Evolutionary conservation across 2,329 filamentous ascomycete genomes (phyloP), one percentile per base, ranked within the genome.

Genomic region (Colletotrichum viniferum): DNA sequence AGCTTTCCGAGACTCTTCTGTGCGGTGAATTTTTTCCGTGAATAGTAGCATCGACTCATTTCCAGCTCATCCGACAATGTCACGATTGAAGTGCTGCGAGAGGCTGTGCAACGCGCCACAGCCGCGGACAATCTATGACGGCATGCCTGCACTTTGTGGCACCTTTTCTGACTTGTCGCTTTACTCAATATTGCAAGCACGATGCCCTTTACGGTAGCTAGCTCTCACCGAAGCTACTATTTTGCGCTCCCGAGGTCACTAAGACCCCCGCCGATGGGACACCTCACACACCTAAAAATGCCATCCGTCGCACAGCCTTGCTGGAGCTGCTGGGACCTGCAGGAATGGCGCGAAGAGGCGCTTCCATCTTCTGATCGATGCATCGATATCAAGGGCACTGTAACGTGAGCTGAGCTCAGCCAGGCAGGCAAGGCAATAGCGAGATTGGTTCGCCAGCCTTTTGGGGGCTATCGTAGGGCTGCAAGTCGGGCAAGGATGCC

Each of bases 81-180:
- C 65, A 32, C 71, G 56, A 58, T 63, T 16, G 58, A n/a, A 60
- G 5, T 26, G 48, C n/a, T 26, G 48, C n/a, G 5, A 32, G 66
- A 71, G 68, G 68, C 68, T 13, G 62, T 68, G 70, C 73, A 43
- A 68, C 32, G 73, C 73, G 71, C 68, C 73, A n/a, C n/a, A 67
- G 63, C 73, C 73, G 67, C 67, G 52, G 28, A 12, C 58, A 61
- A 61, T 26, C 32, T 14, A 73, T 64, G 69, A 67, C 69, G 73
- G 61, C 61, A 72, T 56, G 32, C 62, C 26, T 75, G 73, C 73
- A 72, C 38, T 28, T 6, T 36, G 34, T 65, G 61, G n/a, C 38
- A 62, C 62, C 21, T 26, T 38, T 34, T 43, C n/a, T 26, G 34
- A 52, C 16, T 30, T 26, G 26, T 71, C 36, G 61, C 68, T 55